Evolutionary conservation across 2,329 filamentous ascomycete genomes (phyloP), one percentile per base, ranked within the genome.

Genomic region (Claviceps africana): DNA sequence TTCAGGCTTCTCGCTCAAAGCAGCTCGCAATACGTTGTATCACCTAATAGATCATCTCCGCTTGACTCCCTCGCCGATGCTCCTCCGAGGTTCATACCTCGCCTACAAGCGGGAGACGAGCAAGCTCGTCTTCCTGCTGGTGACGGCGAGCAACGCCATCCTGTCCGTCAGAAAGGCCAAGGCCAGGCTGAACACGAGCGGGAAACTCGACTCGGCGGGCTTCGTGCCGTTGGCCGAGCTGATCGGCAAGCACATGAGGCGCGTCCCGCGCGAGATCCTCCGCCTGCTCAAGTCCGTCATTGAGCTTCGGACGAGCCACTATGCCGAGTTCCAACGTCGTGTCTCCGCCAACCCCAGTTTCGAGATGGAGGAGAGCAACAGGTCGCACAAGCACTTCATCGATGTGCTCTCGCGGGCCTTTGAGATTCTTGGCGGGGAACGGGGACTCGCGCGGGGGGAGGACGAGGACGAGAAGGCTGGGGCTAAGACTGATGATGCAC

Each of bases 381-480:
- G 52, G 2, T 62, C 62, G 1, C 70, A 75, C 56, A 68, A 69
- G 45, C 56, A 64, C 39, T 75, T 73, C 55, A 73, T 74, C 50
- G 63, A 72, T 44, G 62, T 61, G 2, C 63, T 75, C 2, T 60
- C 55, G 3, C 55, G 67, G 4, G 65, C 65, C 0, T 72, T 72
- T 37, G 33, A 63, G 0, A 57, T 59, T 13, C 56, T 73, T 1
- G 67, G 70, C 3, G 66, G 68, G n/a, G n/a, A n/a, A n/a, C n/a
- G n/a, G n/a, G n/a, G n/a, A n/a, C n/a, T n/a, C n/a, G n/a, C n/a
- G n/a, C n/a, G n/a, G n/a, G n/a, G n/a, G n/a, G n/a, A n/a, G n/a
- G n/a, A n/a, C n/a, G n/a, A n/a, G n/a, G n/a, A n/a, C n/a, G n/a
- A n/a, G n/a, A n/a, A n/a, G n/a, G n/a, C n/a, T n/a, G n/a, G n/a